These are phyloP conservation scores for Phytophthora europaea DNA, from an alignment of 352 stramenopile species.

Conservation along the genomic window DNA sequence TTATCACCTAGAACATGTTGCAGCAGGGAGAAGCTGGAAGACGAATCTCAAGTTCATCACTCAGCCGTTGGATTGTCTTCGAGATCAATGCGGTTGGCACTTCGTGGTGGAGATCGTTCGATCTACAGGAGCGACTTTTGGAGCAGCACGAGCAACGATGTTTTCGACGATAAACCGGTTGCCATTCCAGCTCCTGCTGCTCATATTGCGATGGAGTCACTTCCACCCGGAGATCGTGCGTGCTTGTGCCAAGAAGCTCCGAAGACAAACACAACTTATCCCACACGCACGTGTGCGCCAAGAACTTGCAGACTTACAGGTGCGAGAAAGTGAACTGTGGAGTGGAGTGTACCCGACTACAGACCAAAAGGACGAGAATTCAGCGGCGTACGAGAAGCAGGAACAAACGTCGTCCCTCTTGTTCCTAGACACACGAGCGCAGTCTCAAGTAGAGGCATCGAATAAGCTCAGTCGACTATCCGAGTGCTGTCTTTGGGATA, in stretches of 20 bases:
- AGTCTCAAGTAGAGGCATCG: neutral
- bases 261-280: constrained; percentile 58
- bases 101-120: constrained; percentile 66
- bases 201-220: constrained; percentile 78
- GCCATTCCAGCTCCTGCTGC: constrained; percentile 76
- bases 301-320: constrained; percentile 47
- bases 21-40: constrained; percentile 7
- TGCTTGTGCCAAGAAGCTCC: constrained; percentile 52
- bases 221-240: constrained; percentile 64
- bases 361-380: neutral
- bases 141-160: constrained; percentile 27
- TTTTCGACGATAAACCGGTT: constrained; percentile 53
- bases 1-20: constrained; percentile 5
- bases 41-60: constrained; percentile 20
- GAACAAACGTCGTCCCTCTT: constrained; percentile 5
- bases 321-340: constrained; percentile 46
- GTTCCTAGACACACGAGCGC: neutral
- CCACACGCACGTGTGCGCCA: constrained; percentile 51
- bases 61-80: constrained; percentile 51
- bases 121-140: neutral
- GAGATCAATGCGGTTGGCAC: constrained; percentile 58
- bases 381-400: neutral
- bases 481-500: constrained; percentile 70
- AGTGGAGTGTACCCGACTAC: constrained; percentile 21
- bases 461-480: constrained; percentile 46